Evolutionary conservation across 139 green algal species (phyloP), one percentile per base, ranked within the genome.

Genomic region (Tetradesmus lagerheimii): DNA sequence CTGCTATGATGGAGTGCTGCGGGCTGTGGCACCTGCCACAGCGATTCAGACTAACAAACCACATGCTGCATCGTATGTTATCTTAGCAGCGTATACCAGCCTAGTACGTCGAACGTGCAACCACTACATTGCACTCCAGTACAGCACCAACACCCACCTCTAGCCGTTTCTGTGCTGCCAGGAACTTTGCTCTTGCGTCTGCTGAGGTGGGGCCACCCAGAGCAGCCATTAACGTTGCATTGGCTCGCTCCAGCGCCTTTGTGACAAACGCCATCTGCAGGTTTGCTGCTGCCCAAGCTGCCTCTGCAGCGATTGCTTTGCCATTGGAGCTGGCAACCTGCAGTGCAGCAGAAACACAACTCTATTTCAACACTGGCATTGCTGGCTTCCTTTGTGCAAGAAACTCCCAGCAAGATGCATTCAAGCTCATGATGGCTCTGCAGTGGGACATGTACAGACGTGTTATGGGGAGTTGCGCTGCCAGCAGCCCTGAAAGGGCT

Each of bases 251-350:
- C 37, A 88, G 50, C 14, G 82, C 53, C 66, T 66, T 79, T 20
- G 2, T 78, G 35, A 31, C 66, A n/a, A 53, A 25, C 43, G 35
- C 57, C 23, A 88, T n/a, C 57, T 88, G 57, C 35, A 79, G 23
- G 34, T 78, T 78, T 15, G 82, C 82, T 57, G 53, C 57, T 35
- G 82, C 82, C 82, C 82, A 88, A 15, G 53, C 82, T 4, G 53
- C 57, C 35, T 88, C 82, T 77, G 82, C 53, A 35, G 82, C 82
- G 37, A 53, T 39, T 25, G 57, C 34, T 23, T 27, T 53, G 23
- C 82, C 57, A 27, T 35, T 88, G 23, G 57, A 27, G 35, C 82
- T 53, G 11, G 82, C 82, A 6, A 88, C 82, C 82, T 88, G 57
- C 31, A 79, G 8, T 6, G 38, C 20, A 80, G 25, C 74, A 31